Conservation (phyloP, 352 stramenopile species). For the Blastocystis sp. region DNA sequence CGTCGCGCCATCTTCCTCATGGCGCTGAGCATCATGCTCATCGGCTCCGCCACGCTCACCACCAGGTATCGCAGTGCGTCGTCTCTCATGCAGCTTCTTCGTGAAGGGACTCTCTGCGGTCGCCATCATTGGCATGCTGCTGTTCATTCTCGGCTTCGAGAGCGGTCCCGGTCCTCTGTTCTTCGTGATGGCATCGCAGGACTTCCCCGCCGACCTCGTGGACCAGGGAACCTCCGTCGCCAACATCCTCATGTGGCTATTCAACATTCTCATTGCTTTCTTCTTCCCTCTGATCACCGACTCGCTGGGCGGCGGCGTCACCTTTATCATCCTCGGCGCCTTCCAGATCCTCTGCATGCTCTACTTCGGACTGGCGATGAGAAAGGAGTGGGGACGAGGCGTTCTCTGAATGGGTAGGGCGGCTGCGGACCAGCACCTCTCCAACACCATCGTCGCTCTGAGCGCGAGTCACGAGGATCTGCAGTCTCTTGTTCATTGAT, state of each 20-base stretch:
- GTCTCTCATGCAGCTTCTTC: not conserved
- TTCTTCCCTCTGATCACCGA: constrained; percentile 50
- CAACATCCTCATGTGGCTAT: constrained; percentile 40
- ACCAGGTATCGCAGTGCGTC: not conserved
- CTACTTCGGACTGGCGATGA: constrained; percentile 51
- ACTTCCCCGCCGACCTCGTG: constrained; percentile 37
- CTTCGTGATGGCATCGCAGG: constrained; percentile 55
- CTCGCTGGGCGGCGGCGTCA: not conserved
- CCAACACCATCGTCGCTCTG: constrained; percentile 4
- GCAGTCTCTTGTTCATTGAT: not conserved
- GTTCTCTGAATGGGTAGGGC: not conserved
- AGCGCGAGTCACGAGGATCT: constrained; percentile 8
- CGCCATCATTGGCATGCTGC: constrained; percentile 31
- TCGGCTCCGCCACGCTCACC: not conserved
- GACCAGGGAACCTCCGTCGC: constrained; percentile 44
- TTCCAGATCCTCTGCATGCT: constrained; percentile 51
- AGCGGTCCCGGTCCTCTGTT: constrained; percentile 55
- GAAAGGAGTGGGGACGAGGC: not conserved
- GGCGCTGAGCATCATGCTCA: constrained; percentile 16
- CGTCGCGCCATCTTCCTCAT: constrained; percentile 51
- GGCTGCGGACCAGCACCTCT: not conserved
- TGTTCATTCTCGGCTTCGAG: constrained; percentile 56
- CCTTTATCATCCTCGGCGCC: constrained; percentile 43
- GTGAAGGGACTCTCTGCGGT: constrained; percentile 12
- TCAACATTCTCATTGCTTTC: constrained; percentile 44